phyloP scores from a whole-genome alignment of 441 rosid genomes.

The Geranium incanum region DNA sequence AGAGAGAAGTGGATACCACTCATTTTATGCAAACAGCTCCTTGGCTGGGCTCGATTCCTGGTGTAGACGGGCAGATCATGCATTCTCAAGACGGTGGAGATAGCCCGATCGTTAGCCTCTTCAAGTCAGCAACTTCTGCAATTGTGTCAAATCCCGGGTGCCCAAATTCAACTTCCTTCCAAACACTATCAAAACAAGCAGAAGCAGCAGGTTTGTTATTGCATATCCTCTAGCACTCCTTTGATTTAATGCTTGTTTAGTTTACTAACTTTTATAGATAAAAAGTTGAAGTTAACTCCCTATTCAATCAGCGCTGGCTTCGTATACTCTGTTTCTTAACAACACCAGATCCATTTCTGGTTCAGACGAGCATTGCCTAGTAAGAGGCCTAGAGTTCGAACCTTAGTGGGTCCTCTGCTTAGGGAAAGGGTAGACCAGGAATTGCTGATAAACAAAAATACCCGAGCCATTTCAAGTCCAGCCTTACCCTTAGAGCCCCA shows the following conservation, averaged over 20 bases:
- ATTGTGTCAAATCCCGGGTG: constrained; percentile 71
- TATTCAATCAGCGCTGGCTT: not conserved
- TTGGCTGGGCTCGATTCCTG: constrained; percentile 87
- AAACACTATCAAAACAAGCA: constrained; percentile 95
- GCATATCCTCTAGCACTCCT: constrained; percentile 9
- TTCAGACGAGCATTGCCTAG: no score
- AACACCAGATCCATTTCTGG: no score
- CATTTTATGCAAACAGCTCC: constrained; percentile 95
- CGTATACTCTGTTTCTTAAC: no score
- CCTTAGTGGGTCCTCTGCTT: no score
- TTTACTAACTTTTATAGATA: not conserved
- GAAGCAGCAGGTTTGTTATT: constrained; percentile 89
- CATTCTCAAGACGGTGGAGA: constrained; percentile 72
- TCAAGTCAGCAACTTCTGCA: constrained; percentile 77
- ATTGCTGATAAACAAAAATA: no score
- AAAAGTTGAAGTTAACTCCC: not conserved
- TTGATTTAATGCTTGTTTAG: not conserved
- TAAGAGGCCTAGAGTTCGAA: no score
- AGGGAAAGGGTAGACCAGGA: no score
- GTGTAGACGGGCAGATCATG: constrained; percentile 77
- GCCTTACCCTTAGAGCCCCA: no score
- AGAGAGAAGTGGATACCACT: constrained; percentile 86
- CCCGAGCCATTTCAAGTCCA: no score
- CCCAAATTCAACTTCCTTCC: constrained; percentile 75
- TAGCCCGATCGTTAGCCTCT: constrained; percentile 85